Base-by-base conservation (phyloP, 495 filamentous ascomycete genomes). In the Xylaria castorea region DNA sequence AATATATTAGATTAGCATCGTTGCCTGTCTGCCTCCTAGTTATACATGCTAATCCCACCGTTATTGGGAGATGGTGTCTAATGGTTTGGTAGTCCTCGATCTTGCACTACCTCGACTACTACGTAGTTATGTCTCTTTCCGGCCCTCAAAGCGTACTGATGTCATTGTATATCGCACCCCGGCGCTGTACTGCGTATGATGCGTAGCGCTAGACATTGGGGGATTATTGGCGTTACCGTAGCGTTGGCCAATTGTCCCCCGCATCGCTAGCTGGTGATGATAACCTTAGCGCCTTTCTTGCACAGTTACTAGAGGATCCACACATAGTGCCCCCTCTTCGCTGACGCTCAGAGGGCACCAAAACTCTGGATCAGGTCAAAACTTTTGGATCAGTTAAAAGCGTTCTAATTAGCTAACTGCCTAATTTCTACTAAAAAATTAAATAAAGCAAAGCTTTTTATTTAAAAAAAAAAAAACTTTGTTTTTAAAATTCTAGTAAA, bases 91-190 rank as follows among this genome's bases (percentile, higher is more conserved):
- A 32, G 50, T 34, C 12, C 46, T 48, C 32, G 27, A 34, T 55
- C 48, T 16, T 20, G 22, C 27, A 46, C n/a, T 4, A 44, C n/a
- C n/a, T n/a, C n/a, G n/a, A 7, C 5, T 36, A 36, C 38, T 3
- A 50, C n/a, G 51, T 48, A 25, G n/a, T 55, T 44, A 14, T 44
- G 22, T 32, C 66, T 68, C 51, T 58, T 42, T 68, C 48, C 34
- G 66, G 66, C 36, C 9, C 64, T 66, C 36, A 27, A 61, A 42
- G 9, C 7, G 22, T 6, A 22, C 27, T 70, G 67, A 70, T 55
- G 67, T 70, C 67, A 70, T 70, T 36, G 27, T 55, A 27, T 12
- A 68, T 34, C 22, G 63, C 44, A 32, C 51, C 51, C 51, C 3
- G 12, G 22, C 51, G 25, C 3, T 14, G 22, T n/a, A n/a, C n/a